A percentile compares a stretch with the other conserved stretches of the same genome.
Evolutionary conservation across 1,284 basidiomycete species (phyloP).

Genomic region (Erythrobasidium hasegawianum): DNA sequence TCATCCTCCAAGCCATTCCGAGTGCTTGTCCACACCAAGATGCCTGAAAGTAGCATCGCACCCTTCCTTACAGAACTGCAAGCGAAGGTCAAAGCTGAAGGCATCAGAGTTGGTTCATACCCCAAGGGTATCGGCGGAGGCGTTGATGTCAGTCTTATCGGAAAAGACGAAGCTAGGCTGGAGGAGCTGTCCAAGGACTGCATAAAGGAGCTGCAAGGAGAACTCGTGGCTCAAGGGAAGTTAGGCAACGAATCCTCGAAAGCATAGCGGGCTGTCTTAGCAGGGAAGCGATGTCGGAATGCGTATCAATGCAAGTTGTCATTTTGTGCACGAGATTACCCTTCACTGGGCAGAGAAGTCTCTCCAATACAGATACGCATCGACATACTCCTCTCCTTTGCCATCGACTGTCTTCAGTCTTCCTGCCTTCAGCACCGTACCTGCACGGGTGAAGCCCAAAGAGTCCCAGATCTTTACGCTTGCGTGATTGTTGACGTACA

Average conservation of each 20-base stretch:
- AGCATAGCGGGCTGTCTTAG: too few relatives aligned
- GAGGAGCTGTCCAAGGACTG: slow-evolving; percentile 57
- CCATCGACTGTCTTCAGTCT: slow-evolving; percentile 60
- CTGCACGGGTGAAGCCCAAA: slow-evolving; percentile 75
- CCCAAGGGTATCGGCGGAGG: slow-evolving; percentile 51
- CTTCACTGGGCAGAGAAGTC: slow-evolving; percentile 15
- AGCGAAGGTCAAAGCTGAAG: slow-evolving; percentile 65
- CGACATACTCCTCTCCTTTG: slow-evolving; percentile 74
- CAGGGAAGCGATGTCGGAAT: too few relatives aligned
- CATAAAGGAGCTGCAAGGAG: slow-evolving; percentile 53
- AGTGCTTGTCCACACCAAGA: slow-evolving; percentile 42
- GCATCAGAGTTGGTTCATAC: slow-evolving; percentile 56
- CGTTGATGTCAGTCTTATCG: slow-evolving; percentile 75
- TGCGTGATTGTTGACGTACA: slow-evolving; percentile 75
- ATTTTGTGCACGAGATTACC: too few relatives aligned
- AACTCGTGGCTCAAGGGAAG: slow-evolving; percentile 52
- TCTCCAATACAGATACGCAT: slow-evolving; percentile 67
- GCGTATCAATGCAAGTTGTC: too few relatives aligned
- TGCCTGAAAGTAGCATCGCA: slow-evolving; percentile 79
- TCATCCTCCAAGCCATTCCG: slow-evolving; percentile 42
- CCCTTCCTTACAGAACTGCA: slow-evolving; percentile 79
- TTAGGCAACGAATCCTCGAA: slow-evolving; percentile 13
- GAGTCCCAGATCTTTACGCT: slow-evolving; percentile 78
- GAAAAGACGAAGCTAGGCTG: slow-evolving; percentile 59
- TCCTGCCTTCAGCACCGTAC: slow-evolving; percentile 79